phyloP scores from a whole-genome alignment of 73 alveolate genomes.

The Tetrahymena borealis region DNA sequence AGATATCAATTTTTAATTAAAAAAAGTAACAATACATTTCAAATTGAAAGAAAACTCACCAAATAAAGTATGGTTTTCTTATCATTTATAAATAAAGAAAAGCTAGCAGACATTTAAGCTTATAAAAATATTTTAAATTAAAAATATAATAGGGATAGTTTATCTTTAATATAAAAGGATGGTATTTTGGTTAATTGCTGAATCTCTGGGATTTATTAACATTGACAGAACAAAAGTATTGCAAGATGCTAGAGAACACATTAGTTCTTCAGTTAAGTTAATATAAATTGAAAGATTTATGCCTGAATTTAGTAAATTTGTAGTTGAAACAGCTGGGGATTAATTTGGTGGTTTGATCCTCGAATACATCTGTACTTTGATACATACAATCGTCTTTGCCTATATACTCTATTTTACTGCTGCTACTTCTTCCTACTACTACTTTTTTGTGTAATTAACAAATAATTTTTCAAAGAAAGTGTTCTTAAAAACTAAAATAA shows the following conservation, averaged over 20 bases:
- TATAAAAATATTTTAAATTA: too few species aligned
- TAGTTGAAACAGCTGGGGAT: not conserved
- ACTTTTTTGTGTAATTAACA: constrained; percentile 2
- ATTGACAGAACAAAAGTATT: constrained; percentile 7
- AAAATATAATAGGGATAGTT: not conserved
- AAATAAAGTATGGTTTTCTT: too few species aligned
- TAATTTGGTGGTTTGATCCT: constrained; percentile 3
- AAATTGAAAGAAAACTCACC: too few species aligned
- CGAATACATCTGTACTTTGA: constrained; percentile 24
- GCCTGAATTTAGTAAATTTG: not conserved
- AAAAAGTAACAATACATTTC: too few species aligned
- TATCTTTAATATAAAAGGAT: not conserved
- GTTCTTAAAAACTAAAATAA: not conserved
- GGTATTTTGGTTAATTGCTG: constrained; percentile 5
- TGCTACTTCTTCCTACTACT: constrained; percentile 6
- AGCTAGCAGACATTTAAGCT: too few species aligned
- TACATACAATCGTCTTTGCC: constrained; percentile 19
- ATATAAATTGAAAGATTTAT: not conserved
- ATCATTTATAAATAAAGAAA: too few species aligned
- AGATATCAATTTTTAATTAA: too few species aligned
- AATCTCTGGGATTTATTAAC: constrained; percentile 14
- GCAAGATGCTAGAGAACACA: constrained; percentile 10
- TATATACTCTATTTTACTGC: constrained; percentile 14
- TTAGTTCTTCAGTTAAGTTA: constrained; percentile 20
- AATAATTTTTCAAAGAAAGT: not conserved